Base-by-base conservation (phyloP, 106 monocot genomes). In the Platanthera guangdongensis region DNA sequence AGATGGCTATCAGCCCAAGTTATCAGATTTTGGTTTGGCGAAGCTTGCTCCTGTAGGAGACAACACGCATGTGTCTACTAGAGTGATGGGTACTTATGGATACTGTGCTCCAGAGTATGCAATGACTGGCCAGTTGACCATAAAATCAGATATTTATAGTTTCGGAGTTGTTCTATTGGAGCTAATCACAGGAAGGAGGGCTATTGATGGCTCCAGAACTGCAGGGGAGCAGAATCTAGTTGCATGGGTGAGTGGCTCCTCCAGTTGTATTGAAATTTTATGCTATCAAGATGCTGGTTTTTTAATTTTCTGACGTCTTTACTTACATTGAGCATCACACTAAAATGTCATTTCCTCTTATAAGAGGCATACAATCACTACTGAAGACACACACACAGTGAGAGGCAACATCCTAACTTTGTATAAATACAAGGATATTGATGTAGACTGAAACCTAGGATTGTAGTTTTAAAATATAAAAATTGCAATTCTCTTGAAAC, bases 31-130 rank as follows among this genome's bases (percentile, higher is more conserved):
- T 48, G 70, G 70, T 46, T 48, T 70, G 70, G 70, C 70, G n/a
- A 70, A 70, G n/a, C 70, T 70, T 48, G 70, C 47, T 70, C 70
- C 70, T 5, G 70, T 70, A 47, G 70, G 70, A 8, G 70, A 70
- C n/a, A 70, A 48, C n/a, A 70, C 70, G 2, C 70, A 70, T 48
- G 70, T 70, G 47, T 70, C 70, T 48, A 70, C 70, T 6, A 46
- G 70, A 48, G 70, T 70, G 70, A 70, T 70, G 70, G 70, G 70
- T 8, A 70, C 70, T 16, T 70, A 70, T n/a, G 70, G 70, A 70
- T 70, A 70, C 47, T 70, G 70, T 48, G 70, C 70, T 10, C 70
- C 70, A 16, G 70, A 70, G 70, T 70, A 70, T 48, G 70, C 70
- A 16, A 70, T 70, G 70, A 70, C 70, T n/a, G 70, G 70, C 7